phyloP scores from a whole-genome alignment of 2,329 filamentous ascomycete genomes.

The Xylaria polymorpha region DNA sequence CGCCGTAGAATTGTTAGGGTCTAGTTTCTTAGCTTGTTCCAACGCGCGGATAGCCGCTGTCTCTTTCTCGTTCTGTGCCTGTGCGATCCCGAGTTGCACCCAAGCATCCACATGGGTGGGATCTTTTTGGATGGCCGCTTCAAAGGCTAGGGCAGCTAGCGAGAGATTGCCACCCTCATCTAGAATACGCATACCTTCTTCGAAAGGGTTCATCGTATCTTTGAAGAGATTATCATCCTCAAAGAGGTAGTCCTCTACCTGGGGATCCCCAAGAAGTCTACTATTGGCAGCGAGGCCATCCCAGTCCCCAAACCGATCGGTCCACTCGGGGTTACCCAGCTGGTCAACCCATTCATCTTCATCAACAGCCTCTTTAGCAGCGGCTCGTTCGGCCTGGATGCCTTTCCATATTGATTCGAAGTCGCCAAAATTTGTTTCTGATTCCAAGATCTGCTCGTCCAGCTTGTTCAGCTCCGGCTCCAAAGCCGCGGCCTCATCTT shows the following conservation, averaged over 20 bases:
- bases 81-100: slow-evolving; percentile 89
- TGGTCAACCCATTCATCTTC: slow-evolving; percentile 71
- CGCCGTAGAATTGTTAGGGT: slow-evolving; percentile 86
- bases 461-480: slow-evolving; percentile 89
- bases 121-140: slow-evolving; percentile 92
- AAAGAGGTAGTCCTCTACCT: slow-evolving; percentile 91
- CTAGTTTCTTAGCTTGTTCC: slow-evolving; percentile 88
- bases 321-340: slow-evolving; percentile 84
- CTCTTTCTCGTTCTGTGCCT: slow-evolving; percentile 99
- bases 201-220: slow-evolving; percentile 84
- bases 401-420: slow-evolving; percentile 92
- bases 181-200: slow-evolving; percentile 93
- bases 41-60: slow-evolving; percentile 93
- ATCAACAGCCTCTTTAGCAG: slow-evolving; percentile 75
- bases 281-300: slow-evolving; percentile 59
- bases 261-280: slow-evolving; percentile 72
- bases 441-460: slow-evolving; percentile 72
- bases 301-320: slow-evolving; percentile 72
- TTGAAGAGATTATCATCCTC: slow-evolving; percentile 94
- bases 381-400: slow-evolving; percentile 80
- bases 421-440: slow-evolving; percentile 81
- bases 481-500: slow-evolving; percentile 75
- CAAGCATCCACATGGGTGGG: slow-evolving; percentile 90
- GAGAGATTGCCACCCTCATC: slow-evolving; percentile 93
- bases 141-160: slow-evolving; percentile 91